Base-by-base conservation (phyloP, 2,329 filamentous ascomycete species). In the Coniochaeta ligniaria region DNA sequence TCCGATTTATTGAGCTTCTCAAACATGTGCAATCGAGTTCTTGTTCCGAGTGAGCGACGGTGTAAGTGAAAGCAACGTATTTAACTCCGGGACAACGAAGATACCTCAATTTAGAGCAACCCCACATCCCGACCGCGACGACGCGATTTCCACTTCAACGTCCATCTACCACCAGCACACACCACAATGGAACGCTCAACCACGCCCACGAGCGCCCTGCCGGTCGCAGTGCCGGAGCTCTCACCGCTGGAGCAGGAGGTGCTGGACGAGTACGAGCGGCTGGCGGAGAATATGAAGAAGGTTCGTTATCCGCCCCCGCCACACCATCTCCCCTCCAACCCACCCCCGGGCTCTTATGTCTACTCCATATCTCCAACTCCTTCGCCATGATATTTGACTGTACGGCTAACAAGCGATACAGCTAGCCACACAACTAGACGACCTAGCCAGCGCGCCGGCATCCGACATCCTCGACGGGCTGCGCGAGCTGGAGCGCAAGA, bases 281-380 rank as follows among this genome's bases (percentile, higher is more conserved):
- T 99, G 35, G 85, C 94, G 0, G 88, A 89, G 67, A 99, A 98
- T 71, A 88, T 99, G 82, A 96, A 96, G 70, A 89, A 89, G 77
- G 95, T 94, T 58, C 41, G 22, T 45, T 50, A 50, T 24, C 22
- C 60, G 38, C n/a, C 9, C 35, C 58, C 43, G 20, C 57, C 54
- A 9, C 36, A 1, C 24, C 14, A 41, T 22, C 58, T n/a, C 17
- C n/a, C 26, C 26, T 31, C 43, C 36, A 2, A 22, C 35, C 45
- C 60, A 45, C 41, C 24, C 6, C 24, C 52, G 36, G 9, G 38
- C 14, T n/a, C n/a, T n/a, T n/a, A n/a, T n/a, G n/a, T n/a, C n/a
- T n/a, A n/a, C 28, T 24, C 16, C 28, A 31, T 31, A 31, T 31
- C 28, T 31, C 28, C 28, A 9, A 31, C 5, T 6, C 28, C 5